Evolutionary conservation across 768 basidiomycete genomes (phyloP), one percentile per base, ranked within the genome.

Genomic region (Hemileccinum impolitum): DNA sequence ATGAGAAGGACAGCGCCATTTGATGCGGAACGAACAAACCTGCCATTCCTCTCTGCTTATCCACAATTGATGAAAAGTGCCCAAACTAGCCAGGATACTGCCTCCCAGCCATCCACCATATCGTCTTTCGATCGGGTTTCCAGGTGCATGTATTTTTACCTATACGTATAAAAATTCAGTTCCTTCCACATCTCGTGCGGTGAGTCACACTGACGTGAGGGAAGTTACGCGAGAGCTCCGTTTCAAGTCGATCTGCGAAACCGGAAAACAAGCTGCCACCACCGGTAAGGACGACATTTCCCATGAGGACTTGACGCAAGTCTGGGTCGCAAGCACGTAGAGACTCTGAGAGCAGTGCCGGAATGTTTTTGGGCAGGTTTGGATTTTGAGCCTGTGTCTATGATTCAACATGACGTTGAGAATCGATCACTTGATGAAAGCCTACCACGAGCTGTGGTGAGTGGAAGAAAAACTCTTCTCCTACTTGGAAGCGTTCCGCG

Each of bases 61-160:
- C 93, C 93, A 94, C 43, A 94, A 73, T 58, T 95, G 95, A 65
- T 99, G 96, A 78, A 98, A 99, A 14, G 94, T 97, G 19, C 96
- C 96, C 61, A 98, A 70, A 62, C 90, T 93, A 1, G 89, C 94
- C 40, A 98, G 75, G 59, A 98, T 95, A 56, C 90, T 93, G 25
- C 95, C 96, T 11, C 96, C 96, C 7, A 99, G 72, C 96, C 96
- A 99, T 17, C 88, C 85, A 13, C 93, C 88, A 65, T 92, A 96
- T 48, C 87, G 81, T 39, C 95, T 80, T 66, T 98, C 96, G 43
- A 85, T 77, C 0, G 90, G 82, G 60, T 93, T 93, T 11, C 94
- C 93, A 3, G 96, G 87, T 1, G 94, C 86, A 59, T 95, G 90
- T 35, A 95, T 87, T 75, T 94, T 94, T 49, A 90, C 81, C 84